These are phyloP conservation scores for Diaporthe batatas DNA, from an alignment of 2,329 filamentous ascomycete species.

Conservation along the genomic window DNA sequence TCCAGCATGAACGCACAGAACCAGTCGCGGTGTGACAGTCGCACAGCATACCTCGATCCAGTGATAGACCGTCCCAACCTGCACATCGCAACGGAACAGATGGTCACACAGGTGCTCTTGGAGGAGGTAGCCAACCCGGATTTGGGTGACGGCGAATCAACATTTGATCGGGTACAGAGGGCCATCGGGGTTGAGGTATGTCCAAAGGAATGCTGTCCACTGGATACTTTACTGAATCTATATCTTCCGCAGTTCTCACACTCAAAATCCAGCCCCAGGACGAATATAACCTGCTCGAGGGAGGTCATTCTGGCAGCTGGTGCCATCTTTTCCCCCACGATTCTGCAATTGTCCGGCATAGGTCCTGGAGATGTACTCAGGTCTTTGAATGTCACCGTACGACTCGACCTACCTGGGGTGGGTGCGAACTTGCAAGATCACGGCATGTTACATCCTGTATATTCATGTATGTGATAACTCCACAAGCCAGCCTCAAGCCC, in stretches of 20 bases:
- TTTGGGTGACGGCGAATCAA: slow-evolving; percentile 13
- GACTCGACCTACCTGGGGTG: slow-evolving; percentile 49
- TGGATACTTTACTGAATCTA: neutral
- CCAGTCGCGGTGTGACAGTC: slow-evolving; percentile 56
- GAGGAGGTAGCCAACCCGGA: slow-evolving; percentile 37
- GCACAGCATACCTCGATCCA: slow-evolving; percentile 56
- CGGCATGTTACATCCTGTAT: slow-evolving; percentile 51
- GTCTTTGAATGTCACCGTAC: slow-evolving; percentile 47
- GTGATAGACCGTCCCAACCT: slow-evolving; percentile 54
- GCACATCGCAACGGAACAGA: slow-evolving; percentile 55
- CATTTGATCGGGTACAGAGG: slow-evolving; percentile 38
- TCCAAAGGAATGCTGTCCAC: neutral
- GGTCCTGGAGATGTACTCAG: slow-evolving; percentile 49
- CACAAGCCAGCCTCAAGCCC: neutral
- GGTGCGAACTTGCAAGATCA: slow-evolving; percentile 54
- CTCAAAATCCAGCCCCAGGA: slow-evolving; percentile 43
- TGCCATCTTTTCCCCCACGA: slow-evolving; percentile 49
- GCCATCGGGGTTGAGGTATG: slow-evolving; percentile 56
- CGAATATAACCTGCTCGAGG: slow-evolving; percentile 47
- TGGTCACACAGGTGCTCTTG: slow-evolving; percentile 54
- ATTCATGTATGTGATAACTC: slow-evolving; percentile 47
- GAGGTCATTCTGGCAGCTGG: slow-evolving; percentile 51
- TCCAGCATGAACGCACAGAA: slow-evolving; percentile 55
- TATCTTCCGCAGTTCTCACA: slow-evolving; percentile 47
- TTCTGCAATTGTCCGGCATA: slow-evolving; percentile 53